A percentile compares a stretch with the other conserved stretches of the same genome.
These are phyloP conservation scores for Inonotus hispidus DNA, from an alignment of 1,284 basidiomycete species.

Conservation along the genomic window DNA sequence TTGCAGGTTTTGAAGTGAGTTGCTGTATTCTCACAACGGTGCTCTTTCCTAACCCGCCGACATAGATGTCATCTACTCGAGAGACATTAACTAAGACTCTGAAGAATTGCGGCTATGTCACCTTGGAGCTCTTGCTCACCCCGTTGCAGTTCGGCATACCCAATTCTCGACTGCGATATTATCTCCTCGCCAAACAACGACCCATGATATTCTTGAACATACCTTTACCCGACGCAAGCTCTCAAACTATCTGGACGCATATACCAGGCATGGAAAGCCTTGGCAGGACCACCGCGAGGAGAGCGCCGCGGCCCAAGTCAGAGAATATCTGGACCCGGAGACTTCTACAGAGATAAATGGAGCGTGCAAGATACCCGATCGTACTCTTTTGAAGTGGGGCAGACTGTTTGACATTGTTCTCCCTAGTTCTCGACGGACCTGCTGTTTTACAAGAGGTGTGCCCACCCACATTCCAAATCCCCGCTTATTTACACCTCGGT, in stretches of 20 bases:
- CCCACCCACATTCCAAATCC: neutral
- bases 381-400: conserved; percentile 68
- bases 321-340: conserved; percentile 41
- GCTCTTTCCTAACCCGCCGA: neutral
- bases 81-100: conserved; percentile 46
- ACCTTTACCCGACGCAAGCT: conserved; percentile 15
- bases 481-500: neutral
- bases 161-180: conserved; percentile 74
- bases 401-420: conserved; percentile 70
- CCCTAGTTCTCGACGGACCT: conserved; percentile 55
- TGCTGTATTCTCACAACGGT: neutral
- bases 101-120: conserved; percentile 47
- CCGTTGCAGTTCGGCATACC: conserved; percentile 74
- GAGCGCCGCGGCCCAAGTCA: conserved; percentile 29
- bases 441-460: conserved; percentile 73
- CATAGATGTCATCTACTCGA: conserved; percentile 61
- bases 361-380: conserved; percentile 46
- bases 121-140: conserved; percentile 58
- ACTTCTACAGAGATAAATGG: conserved; percentile 10
- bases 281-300: conserved; percentile 38
- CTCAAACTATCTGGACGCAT: conserved; percentile 37
- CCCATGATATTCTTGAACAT: conserved; percentile 32
- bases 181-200: conserved; percentile 57
- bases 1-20: conserved; percentile 72
- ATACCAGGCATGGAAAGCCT: conserved; percentile 41